A percentile compares a stretch with the other conserved stretches of the same genome.
phyloP scores from a whole-genome alignment of 441 rosid genomes.

The Eutrema salsugineum region DNA sequence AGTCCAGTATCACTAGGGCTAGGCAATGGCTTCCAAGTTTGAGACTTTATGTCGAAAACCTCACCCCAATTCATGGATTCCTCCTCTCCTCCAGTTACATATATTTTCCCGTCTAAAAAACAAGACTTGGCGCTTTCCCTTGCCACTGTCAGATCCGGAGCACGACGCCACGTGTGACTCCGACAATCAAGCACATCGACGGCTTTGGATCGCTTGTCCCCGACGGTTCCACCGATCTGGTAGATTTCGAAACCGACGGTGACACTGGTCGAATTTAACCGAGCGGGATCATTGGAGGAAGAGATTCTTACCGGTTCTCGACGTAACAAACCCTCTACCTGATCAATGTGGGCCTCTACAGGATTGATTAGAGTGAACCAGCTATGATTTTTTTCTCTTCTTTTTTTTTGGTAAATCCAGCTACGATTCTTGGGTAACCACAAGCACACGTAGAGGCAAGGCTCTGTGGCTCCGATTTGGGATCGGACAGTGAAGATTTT shows the following conservation, averaged over 20 bases:
- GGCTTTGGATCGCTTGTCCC: conserved; percentile 34
- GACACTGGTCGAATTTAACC: conserved; percentile 34
- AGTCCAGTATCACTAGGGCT: conserved; percentile 7
- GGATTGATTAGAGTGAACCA: conserved; percentile 35
- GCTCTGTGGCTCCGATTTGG: conserved; percentile 35
- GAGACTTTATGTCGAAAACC: conserved; percentile 41
- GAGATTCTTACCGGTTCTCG: conserved; percentile 17
- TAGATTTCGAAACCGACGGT: conserved; percentile 42
- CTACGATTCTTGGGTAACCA: not conserved
- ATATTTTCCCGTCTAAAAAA: conserved; percentile 43
- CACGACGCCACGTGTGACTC: conserved; percentile 43
- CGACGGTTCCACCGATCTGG: conserved; percentile 53
- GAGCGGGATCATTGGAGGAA: conserved; percentile 23
- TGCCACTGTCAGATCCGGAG: conserved; percentile 44
- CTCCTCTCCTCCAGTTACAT: conserved; percentile 61
- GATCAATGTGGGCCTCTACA: no score
- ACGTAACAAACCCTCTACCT: not conserved
- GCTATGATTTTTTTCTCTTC: not conserved
- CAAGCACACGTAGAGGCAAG: conserved; percentile 35
- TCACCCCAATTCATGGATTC: conserved; percentile 50
- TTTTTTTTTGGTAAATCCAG: no score
- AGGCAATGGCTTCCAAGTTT: conserved; percentile 45
- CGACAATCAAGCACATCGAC: conserved; percentile 66
- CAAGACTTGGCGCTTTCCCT: conserved; percentile 62
- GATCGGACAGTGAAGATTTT: conserved; percentile 45